Base-by-base conservation (phyloP, 2,329 filamentous ascomycete genomes). In the Fusarium buharicum region DNA sequence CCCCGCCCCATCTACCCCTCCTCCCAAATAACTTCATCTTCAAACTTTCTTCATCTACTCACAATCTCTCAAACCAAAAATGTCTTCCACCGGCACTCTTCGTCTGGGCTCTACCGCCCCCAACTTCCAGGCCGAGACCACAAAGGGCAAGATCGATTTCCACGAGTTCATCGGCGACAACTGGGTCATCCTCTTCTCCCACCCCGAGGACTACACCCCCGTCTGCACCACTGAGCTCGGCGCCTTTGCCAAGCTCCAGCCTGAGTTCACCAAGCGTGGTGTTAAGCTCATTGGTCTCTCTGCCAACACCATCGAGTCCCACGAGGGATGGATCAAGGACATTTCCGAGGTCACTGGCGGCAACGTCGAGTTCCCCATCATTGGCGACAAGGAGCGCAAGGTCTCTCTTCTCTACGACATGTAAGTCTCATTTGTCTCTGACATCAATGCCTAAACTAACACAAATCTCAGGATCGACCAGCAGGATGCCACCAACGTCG, bases 201-300 rank as follows among this genome's bases (percentile, higher is more conserved):
- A 94, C 81, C 91, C 91, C 4, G 90, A 89, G 77, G 93, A 97
- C 79, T 97, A 91, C 84, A 97, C 93, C 2, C 93, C 93, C 50
- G 93, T 97, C 58, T 97, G 93, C 85, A 97, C 93, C 65, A 97
- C 93, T 50, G 93, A 97, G 82, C 89, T 97, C 62, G 93, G 93
- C 63, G 93, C 93, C 58, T 96, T 97, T 72, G 91, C 93, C 70
- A 95, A 93, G 80, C 84, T 97, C 64, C 88, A 92, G 81, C 86
- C 88, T 71, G 92, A 97, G 78, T 97, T 97, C 79, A 85, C 87
- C 73, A 92, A 91, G 83, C 88, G 93, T 64, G 88, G 87, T 65
- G 91, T 94, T 72, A 96, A 97, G 86, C 88, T 97, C 80, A 94
- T 97, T 72, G 93, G 93, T 44, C 84, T 97, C 68, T 90, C 87